Base-by-base conservation (phyloP, 257 asterid species). In the Osmanthus fragrans region DNA sequence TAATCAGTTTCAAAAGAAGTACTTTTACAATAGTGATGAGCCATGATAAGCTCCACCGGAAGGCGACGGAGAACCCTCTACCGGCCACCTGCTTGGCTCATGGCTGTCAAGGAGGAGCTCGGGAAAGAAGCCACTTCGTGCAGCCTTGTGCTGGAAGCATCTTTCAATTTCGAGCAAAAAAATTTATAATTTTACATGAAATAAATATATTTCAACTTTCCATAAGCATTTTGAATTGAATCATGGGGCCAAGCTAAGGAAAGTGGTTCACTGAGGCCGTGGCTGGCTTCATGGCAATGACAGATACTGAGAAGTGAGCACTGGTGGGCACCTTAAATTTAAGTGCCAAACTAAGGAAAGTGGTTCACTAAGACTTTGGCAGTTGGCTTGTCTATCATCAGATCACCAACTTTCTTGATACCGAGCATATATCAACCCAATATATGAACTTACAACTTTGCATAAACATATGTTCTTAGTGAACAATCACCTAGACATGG, bases 281-380 rank as follows among this genome's bases (percentile, higher is more conserved):
- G 23, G n/a, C 23, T 5, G 64, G 64, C 64, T 54, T 5, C 10
- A n/a, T 54, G 64, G 25, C 27, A 54, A 8, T 63, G 69, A 63
- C 69, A 63, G 69, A 63, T 63, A 63, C 69, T 63, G 69, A 63
- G 69, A 63, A 63, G 69, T 63, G 69, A 63, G 69, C 69, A 63
- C 69, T 63, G 16, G 69, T 21, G 25, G 69, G 69, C 69, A 63
- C 11, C 69, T 25, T 8, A 63, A 25, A 30, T 27, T 10, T 56
- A n/a, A 63, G 68, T 23, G 68, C 33, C 34, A 63, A 63, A n/a
- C 27, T 54, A 19, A 54, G 25, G 64, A 54, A n/a, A 54, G 9
- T 19, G 27, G 64, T 54, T 54, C 23, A 1, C 11, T 54, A 5
- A 27, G 64, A n/a, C 64, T 54, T n/a, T 0, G 4, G 12, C 6